Base-by-base conservation (phyloP, 2,329 filamentous ascomycete species). In the Pseudogymnoascus sp. region DNA sequence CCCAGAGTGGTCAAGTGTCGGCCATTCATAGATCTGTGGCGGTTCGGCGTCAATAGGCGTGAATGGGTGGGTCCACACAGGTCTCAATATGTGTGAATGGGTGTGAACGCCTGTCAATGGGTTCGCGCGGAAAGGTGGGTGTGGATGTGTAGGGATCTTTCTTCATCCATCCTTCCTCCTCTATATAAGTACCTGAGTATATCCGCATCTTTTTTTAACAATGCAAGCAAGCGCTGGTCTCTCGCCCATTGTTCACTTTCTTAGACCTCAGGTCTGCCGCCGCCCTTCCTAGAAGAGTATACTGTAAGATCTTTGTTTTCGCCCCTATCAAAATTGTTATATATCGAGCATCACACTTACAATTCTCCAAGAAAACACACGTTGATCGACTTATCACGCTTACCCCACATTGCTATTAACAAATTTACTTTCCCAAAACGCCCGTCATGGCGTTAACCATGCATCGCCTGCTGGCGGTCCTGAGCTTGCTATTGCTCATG, bases 401-500 rank as follows among this genome's bases (percentile, higher is more conserved):
- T 38, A 59, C 14, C 8, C 23, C 36, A 23, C 12, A 59, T 59
- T 28, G 30, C 30, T 59, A 38, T 12, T 39, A 23, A n/a, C 28
- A 35, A 38, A 39, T 59, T 39, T 36, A 4, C 45, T 19, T 52
- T 16, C 30, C 14, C 14, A 8, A 22, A 5, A 39, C 55, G 36
- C 22, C 30, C 19, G 38, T 38, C 30, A 59, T 59, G 55, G 55
- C 30, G 36, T 35, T 25, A 14, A 36, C 16, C 30, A 38, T 59
- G 16, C 36, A 59, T 39, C 55, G 55, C 55, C 30, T 59, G 11
- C 36, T 59, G 22, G 55, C 55, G 55, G 19, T 59, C 6, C 33
- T 59, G 30, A 59, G 55, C 16, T 23, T 59, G 30, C 55, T 59
- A 35, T 52, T 52, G 45, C 55, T 59, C 55, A 36, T 59, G 30